phyloP scores from a whole-genome alignment of 2,329 filamentous ascomycete species.

The Fusarium sp. region DNA sequence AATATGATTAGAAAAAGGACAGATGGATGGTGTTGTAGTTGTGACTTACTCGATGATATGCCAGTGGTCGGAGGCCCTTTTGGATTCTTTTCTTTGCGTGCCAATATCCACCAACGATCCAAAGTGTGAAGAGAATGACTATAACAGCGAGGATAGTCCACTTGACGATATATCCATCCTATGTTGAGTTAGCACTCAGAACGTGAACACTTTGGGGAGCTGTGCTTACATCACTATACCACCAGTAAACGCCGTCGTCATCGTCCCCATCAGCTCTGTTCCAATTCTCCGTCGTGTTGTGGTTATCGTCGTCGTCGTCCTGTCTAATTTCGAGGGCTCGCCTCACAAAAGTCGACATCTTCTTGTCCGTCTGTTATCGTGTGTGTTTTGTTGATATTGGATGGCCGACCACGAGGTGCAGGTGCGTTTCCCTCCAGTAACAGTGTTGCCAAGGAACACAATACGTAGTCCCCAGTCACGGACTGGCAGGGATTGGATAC shows the following conservation, averaged over 20 bases:
- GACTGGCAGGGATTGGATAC: neutral
- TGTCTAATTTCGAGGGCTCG: slow-evolving; percentile 30
- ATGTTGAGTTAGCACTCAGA: slow-evolving; percentile 13
- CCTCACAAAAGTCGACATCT: slow-evolving; percentile 35
- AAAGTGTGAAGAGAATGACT: slow-evolving; percentile 65
- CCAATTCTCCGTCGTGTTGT: neutral
- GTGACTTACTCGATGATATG: slow-evolving; percentile 72
- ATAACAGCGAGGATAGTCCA: slow-evolving; percentile 74
- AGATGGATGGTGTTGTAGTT: slow-evolving; percentile 1
- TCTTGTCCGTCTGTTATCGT: neutral
- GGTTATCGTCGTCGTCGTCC: slow-evolving; percentile 16
- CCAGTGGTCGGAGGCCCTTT: slow-evolving; percentile 70
- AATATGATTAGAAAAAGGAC: slow-evolving; percentile 6
- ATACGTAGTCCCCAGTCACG: neutral
- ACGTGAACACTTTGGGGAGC: neutral
- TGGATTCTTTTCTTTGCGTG: slow-evolving; percentile 74
- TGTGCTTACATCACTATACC: slow-evolving; percentile 42
- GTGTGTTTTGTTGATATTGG: slow-evolving; percentile 17
- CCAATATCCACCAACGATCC: slow-evolving; percentile 72
- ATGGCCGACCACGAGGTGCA: slow-evolving; percentile 10
- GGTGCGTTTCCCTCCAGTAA: slow-evolving; percentile 10
- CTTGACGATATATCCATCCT: slow-evolving; percentile 73
- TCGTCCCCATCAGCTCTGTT: slow-evolving; percentile 3
- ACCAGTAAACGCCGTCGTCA: slow-evolving; percentile 44
- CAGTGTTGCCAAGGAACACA: slow-evolving; percentile 20